Conservation (phyloP, 2,329 filamentous ascomycete species). For the Zymoseptoria tritici region DNA sequence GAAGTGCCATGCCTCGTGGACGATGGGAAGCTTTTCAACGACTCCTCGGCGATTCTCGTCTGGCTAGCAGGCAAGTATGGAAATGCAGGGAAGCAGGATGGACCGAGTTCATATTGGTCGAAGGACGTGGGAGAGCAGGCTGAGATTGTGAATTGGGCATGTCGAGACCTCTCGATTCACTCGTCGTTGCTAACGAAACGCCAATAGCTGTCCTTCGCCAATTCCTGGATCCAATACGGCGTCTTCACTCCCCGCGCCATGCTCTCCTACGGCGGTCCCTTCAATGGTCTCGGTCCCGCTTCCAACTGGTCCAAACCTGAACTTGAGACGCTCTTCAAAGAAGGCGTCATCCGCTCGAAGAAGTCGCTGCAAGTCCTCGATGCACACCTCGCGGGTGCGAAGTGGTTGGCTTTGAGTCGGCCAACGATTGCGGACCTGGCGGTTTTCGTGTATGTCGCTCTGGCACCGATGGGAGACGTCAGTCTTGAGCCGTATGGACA, state of each 20-base stretch:
- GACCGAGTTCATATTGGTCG: constrained; percentile 3
- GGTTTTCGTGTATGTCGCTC: constrained; percentile 17
- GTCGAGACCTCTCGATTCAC: background rate
- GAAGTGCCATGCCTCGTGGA: constrained; percentile 7
- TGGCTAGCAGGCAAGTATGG: constrained; percentile 1
- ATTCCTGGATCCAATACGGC: constrained; percentile 7
- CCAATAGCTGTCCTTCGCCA: constrained; percentile 5
- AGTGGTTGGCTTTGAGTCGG: constrained; percentile 2
- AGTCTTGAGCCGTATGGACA: constrained; percentile 10
- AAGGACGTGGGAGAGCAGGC: constrained; percentile 6
- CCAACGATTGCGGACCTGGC: constrained; percentile 18
- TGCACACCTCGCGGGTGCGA: background rate
- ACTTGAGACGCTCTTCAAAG: constrained; percentile 41
- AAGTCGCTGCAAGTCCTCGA: constrained; percentile 11
- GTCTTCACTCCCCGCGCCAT: constrained; percentile 18
- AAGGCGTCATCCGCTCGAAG: constrained; percentile 8
- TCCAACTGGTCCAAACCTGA: constrained; percentile 50
- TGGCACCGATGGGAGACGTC: constrained; percentile 18
- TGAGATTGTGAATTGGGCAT: constrained; percentile 6
- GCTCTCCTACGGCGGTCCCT: constrained; percentile 14
- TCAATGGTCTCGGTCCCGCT: constrained; percentile 32
- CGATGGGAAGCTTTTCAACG: constrained; percentile 7
- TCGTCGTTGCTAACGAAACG: background rate
- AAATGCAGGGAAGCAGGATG: background rate
- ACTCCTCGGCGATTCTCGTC: constrained; percentile 5